These are phyloP conservation scores for Trifolium repens DNA, from an alignment of 306 rosid species.

Conservation along the genomic window DNA sequence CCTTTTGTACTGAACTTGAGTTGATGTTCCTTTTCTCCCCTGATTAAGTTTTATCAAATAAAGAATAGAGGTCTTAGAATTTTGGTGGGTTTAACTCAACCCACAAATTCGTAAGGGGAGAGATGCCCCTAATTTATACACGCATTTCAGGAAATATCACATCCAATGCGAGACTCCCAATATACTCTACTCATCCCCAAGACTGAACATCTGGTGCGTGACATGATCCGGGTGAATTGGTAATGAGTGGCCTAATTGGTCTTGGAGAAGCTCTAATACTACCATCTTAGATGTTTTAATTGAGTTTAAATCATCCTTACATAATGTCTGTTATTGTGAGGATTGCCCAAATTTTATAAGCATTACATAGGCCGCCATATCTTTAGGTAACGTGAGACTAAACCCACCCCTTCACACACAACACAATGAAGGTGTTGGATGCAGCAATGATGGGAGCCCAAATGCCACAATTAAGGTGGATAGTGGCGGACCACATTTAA, in stretches of 20 bases:
- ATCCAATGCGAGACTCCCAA: background rate
- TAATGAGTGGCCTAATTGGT: background rate
- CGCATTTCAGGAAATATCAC: background rate
- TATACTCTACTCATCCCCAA: background rate
- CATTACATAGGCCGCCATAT: background rate
- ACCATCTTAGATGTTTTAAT: background rate
- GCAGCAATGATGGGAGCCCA: background rate
- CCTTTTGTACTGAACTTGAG: background rate
- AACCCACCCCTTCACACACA: background rate
- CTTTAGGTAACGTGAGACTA: background rate
- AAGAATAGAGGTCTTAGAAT: background rate
- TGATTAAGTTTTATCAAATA: background rate
- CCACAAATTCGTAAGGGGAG: background rate
- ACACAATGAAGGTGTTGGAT: background rate
- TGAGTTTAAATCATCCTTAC: background rate
- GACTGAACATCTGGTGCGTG: background rate
- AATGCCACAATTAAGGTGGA: background rate
- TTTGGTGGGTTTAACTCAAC: background rate
- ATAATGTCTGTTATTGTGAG: background rate
- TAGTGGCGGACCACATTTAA: background rate
- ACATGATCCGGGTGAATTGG: background rate
- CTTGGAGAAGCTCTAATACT: background rate
- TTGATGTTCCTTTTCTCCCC: conserved; percentile 1
- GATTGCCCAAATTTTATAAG: background rate
- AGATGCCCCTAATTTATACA: background rate